A percentile compares a stretch with the other conserved stretches of the same genome.
These are phyloP conservation scores for Ichthyophthirius multifiliis DNA, from an alignment of 169 alveolate species.

Conservation along the genomic window DNA sequence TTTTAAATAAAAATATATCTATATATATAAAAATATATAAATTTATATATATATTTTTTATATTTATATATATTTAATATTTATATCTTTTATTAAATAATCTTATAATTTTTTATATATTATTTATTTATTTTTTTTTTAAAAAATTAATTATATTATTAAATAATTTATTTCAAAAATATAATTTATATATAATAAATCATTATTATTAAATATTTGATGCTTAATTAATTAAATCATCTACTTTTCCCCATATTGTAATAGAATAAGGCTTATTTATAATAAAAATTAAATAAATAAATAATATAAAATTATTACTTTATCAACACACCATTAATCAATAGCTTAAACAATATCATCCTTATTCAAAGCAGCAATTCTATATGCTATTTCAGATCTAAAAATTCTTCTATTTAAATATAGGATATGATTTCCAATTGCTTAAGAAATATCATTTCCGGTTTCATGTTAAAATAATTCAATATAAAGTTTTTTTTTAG, in stretches of 20 bases:
- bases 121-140: too few species aligned
- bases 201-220: too few species aligned
- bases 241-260: constrained; percentile 35
- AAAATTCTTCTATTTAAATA: constrained; percentile 70
- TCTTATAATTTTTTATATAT: too few species aligned
- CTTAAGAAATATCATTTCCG: constrained; percentile 58
- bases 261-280: neutral
- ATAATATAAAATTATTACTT: neutral
- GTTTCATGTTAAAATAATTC: constrained; percentile 55
- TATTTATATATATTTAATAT: too few species aligned
- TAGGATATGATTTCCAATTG: constrained; percentile 62
- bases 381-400: constrained; percentile 69
- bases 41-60: too few species aligned
- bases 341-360: constrained; percentile 2
- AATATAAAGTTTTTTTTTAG: constrained; percentile 58
- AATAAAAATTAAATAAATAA: neutral
- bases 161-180: too few species aligned
- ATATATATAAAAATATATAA: too few species aligned
- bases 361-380: constrained; percentile 49
- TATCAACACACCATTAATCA: constrained; percentile 7
- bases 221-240: constrained; percentile 12
- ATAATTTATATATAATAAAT: too few species aligned
- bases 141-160: too few species aligned
- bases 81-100: too few species aligned
- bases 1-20: too few species aligned